phyloP scores from a whole-genome alignment of 345 rosid genomes.

The Raphanus raphanistrum region DNA sequence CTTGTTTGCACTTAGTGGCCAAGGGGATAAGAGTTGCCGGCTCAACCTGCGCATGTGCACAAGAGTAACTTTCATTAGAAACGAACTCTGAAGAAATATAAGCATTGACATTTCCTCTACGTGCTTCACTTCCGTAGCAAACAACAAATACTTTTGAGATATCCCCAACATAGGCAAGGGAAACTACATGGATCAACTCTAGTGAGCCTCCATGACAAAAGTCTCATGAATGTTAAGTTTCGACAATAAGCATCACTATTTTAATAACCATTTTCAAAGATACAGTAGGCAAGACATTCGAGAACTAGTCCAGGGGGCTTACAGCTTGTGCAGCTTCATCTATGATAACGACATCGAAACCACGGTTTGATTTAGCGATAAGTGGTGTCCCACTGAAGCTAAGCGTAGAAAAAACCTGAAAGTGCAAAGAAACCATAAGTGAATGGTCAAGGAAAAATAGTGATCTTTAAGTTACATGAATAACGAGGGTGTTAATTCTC shows the following conservation, averaged over 20 bases:
- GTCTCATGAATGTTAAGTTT: neutral
- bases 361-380: slow-evolving; percentile 61
- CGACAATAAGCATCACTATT: neutral
- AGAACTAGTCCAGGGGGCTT: slow-evolving; percentile 39
- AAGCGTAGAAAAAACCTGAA: slow-evolving; percentile 88
- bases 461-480: slow-evolving; percentile 14
- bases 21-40: slow-evolving; percentile 96
- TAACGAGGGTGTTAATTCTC: slow-evolving; percentile 21
- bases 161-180: neutral
- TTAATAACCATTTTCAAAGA: neutral
- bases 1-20: slow-evolving; percentile 95
- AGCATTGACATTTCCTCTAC: slow-evolving; percentile 1
- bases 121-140: slow-evolving; percentile 1
- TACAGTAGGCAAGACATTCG: neutral
- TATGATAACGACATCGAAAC: slow-evolving; percentile 92
- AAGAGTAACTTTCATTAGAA: slow-evolving; percentile 14
- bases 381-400: slow-evolving; percentile 91
- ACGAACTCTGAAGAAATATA: neutral
- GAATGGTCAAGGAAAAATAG: neutral
- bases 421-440: slow-evolving; percentile 28
- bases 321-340: slow-evolving; percentile 99
- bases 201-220: neutral
- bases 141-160: neutral
- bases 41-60: slow-evolving; percentile 63
- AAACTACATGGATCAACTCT: neutral